Conservation (phyloP, 2,329 filamentous ascomycete species). For the Ophiocordyceps robertsii region DNA sequence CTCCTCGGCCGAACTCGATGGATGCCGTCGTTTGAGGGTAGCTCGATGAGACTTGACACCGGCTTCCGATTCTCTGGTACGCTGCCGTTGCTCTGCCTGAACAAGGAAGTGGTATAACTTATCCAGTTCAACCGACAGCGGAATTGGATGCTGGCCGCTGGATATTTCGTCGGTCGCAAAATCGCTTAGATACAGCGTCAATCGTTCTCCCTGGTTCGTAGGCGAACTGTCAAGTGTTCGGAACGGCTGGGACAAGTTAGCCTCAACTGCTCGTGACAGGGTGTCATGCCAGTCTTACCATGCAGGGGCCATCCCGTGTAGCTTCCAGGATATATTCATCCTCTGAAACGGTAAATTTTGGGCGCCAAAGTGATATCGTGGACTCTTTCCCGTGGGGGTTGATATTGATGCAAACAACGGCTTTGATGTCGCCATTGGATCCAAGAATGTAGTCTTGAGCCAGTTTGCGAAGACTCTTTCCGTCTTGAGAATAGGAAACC, state of each 20-base stretch:
- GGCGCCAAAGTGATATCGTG: conserved; percentile 6
- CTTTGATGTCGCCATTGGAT: conserved; percentile 8
- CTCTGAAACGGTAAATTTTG: not conserved
- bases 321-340: not conserved
- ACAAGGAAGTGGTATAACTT: not conserved
- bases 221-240: not conserved
- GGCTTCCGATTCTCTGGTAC: not conserved
- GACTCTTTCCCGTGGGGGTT: conserved; percentile 2
- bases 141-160: not conserved
- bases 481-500: conserved; percentile 7
- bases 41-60: not conserved
- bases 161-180: not conserved
- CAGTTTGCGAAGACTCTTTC: conserved; percentile 5
- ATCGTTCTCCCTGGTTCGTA: not conserved
- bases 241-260: not conserved
- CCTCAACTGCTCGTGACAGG: not conserved
- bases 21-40: not conserved
- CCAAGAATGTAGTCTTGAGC: conserved; percentile 8
- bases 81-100: not conserved
- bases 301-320: not conserved
- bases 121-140: not conserved
- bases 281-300: not conserved
- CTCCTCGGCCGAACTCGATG: not conserved
- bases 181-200: not conserved
- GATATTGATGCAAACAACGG: conserved; percentile 7